Conservation (phyloP, 441 rosid species). For the Euphorbia schlechtendalii region DNA sequence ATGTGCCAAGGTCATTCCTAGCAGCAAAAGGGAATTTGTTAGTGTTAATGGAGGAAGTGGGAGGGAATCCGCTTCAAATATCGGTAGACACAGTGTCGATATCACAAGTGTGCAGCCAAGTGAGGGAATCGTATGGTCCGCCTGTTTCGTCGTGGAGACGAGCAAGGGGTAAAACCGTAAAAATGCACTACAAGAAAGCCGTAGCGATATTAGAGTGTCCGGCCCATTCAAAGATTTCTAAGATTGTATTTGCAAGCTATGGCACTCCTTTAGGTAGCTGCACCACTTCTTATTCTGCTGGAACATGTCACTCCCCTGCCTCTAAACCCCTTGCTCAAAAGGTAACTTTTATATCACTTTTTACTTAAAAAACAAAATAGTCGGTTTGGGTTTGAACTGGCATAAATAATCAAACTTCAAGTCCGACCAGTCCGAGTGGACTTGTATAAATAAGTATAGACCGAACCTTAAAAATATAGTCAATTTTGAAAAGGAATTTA, state of each 20-base stretch:
- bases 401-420: too few species aligned
- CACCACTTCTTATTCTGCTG: constrained; percentile 8
- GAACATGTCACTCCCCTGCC: constrained; percentile 25
- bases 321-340: constrained; percentile 20
- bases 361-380: too few species aligned
- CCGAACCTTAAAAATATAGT: too few species aligned
- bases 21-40: constrained; percentile 31
- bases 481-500: too few species aligned
- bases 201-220: constrained; percentile 22
- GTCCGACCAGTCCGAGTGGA: too few species aligned
- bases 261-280: constrained; percentile 31
- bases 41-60: constrained; percentile 38
- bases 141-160: constrained; percentile 17
- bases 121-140: constrained; percentile 15
- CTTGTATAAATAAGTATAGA: too few species aligned
- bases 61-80: constrained; percentile 34
- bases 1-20: constrained; percentile 38
- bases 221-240: constrained; percentile 14
- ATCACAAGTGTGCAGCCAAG: constrained; percentile 24
- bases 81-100: constrained; percentile 27
- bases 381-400: too few species aligned
- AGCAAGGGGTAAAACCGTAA: not conserved
- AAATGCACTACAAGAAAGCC: constrained; percentile 5
- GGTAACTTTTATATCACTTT: constrained; percentile 17
- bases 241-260: constrained; percentile 28